Conservation (phyloP, 805 yeast species). For the Yamadazyma olivae region DNA sequence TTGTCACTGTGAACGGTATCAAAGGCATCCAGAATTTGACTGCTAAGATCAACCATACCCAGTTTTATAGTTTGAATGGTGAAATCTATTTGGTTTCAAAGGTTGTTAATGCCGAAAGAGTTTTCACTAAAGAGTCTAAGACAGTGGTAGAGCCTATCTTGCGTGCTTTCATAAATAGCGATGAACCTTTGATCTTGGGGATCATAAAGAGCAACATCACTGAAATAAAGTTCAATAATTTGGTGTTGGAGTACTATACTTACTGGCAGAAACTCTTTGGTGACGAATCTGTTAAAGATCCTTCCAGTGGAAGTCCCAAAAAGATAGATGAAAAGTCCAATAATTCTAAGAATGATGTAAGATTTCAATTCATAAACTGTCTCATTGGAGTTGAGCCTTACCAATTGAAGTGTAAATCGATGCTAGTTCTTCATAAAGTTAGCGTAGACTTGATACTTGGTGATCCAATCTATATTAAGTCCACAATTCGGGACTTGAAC, state of each 20-base stretch:
- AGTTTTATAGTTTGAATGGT: conserved; percentile 17
- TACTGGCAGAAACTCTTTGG: conserved; percentile 12
- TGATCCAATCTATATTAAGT: conserved; percentile 31
- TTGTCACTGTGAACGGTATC: conserved; percentile 17
- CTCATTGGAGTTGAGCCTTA: conserved; percentile 64
- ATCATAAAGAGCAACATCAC: conserved; percentile 3
- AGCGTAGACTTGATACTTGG: conserved; percentile 45
- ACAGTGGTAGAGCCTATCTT: conserved; percentile 12
- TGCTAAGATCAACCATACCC: conserved; percentile 11
- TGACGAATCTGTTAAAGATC: neutral
- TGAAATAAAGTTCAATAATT: conserved; percentile 8
- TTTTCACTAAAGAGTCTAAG: conserved; percentile 6
- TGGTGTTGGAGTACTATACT: conserved; percentile 10
- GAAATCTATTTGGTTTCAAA: conserved; percentile 22
- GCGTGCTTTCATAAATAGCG: conserved; percentile 18
- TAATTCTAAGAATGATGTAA: conserved; percentile 18
- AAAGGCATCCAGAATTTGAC: conserved; percentile 26
- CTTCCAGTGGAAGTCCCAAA: neutral
- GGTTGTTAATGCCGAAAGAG: conserved; percentile 16
- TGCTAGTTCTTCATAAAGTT: conserved; percentile 52
- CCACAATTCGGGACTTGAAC: conserved; percentile 48
- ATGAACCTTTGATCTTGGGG: conserved; percentile 8
- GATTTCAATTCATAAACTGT: conserved; percentile 47
- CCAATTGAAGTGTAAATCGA: conserved; percentile 51
- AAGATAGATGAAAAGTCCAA: neutral